Evolutionary conservation across 805 yeast species (phyloP), one percentile per base, ranked within the genome.

Genomic region (Myxozyma lipomycoides): DNA sequence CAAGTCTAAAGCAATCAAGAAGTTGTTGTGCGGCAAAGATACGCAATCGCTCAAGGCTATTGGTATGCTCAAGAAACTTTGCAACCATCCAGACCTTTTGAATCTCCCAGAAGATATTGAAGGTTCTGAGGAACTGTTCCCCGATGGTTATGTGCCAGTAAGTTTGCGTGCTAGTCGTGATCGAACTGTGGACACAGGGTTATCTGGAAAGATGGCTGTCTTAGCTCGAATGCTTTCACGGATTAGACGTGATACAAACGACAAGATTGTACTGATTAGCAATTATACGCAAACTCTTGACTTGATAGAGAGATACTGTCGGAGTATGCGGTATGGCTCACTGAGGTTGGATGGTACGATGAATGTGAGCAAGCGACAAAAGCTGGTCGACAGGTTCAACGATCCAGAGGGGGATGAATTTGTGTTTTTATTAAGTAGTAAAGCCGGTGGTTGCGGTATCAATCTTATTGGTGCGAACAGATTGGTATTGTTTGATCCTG

Each of bases 391-490:
- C 67, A 73, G 77, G 59, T 90, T 93, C 69, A 93, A 93, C 64
- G 85, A 93, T 61, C 96, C 97, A 1, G 84, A 86, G 40, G 85
- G 89, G 1, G 75, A 81, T 1, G 97, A 90, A 59, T 93, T 91
- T 66, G 81, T 93, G 1, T 93, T 93, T 61, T 73, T 93, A 52
- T 72, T 93, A 46, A 86, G 96, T 65, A 86, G 96, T 5, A 93
- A 93, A 67, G 98, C 98, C 1, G 98, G 98, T 61, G 98, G 98
- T 1, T 93, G 98, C 73, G 98, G 98, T 70, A 87, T 93, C 62
- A 93, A 93, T 66, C 76, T 93, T 61, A 91, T 93, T 62, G 98
- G 98, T 10, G 98, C 98, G 2, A 93, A 93, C 60, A 76, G 98
- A 56, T 73, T 93, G 55, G 79, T 93, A 19, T 71, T 93, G 43